Conservation (phyloP, 1,284 basidiomycete species). For the Neolentinus lepideus region DNA sequence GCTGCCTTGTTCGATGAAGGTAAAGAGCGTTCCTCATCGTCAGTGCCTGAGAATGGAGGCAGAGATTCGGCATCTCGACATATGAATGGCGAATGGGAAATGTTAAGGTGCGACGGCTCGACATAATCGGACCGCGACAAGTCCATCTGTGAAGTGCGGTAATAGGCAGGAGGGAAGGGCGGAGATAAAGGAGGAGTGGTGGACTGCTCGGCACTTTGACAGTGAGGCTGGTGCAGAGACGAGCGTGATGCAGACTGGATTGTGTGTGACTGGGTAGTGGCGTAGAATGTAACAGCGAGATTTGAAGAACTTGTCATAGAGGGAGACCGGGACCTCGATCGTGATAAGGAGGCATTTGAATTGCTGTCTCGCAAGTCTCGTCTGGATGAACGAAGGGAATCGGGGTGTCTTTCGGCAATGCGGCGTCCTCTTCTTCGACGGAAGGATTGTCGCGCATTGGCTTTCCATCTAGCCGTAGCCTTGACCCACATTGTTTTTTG, state of each 20-base stretch:
- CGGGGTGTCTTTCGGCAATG: not conserved
- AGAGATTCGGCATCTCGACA: not conserved
- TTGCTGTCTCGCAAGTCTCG: not conserved
- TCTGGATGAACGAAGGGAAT: not conserved
- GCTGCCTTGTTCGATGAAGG: constrained; percentile 28
- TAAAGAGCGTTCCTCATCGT: constrained; percentile 1
- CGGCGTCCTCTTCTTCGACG: constrained; percentile 36
- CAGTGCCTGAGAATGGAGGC: not conserved
- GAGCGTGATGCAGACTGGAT: not conserved
- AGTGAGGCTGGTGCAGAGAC: not conserved
- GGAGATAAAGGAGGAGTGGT: constrained; percentile 5
- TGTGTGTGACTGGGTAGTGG: too few species aligned
- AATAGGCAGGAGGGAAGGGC: not conserved
- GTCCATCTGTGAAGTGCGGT: not conserved
- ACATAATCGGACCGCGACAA: not conserved
- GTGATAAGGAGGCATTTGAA: not conserved
- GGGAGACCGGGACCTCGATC: not conserved
- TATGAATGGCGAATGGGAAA: not conserved
- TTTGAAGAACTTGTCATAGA: not conserved
- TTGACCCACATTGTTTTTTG: constrained; percentile 47
- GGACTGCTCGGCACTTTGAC: not conserved
- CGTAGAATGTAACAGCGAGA: not conserved
- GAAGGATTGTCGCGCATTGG: constrained; percentile 45
- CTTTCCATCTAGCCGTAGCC: constrained; percentile 59
- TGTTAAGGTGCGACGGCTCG: not conserved